Evolutionary conservation across 2,329 filamentous ascomycete species (phyloP).

Genomic region (Fusarium annulatum): DNA sequence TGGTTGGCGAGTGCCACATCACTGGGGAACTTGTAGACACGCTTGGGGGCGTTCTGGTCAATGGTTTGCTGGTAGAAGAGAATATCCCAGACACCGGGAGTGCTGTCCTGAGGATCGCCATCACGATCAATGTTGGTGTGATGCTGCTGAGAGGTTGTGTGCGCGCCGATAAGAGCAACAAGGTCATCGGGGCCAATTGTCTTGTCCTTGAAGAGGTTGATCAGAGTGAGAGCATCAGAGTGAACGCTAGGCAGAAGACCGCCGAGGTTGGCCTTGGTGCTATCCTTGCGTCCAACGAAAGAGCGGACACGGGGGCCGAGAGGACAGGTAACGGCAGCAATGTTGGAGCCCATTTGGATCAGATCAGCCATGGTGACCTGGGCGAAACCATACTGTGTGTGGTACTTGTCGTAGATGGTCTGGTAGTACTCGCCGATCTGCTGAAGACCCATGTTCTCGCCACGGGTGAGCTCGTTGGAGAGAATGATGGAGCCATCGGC

Average conservation of each 20-base stretch:
- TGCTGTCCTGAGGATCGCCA: slow-evolving; percentile 62
- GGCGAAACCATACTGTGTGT: slow-evolving; percentile 45
- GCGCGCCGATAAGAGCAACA: slow-evolving; percentile 65
- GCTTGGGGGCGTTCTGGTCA: slow-evolving; percentile 44
- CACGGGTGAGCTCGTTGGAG: slow-evolving; percentile 50
- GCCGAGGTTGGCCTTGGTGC: slow-evolving; percentile 50
- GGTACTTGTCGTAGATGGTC: slow-evolving; percentile 55
- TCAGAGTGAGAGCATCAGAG: slow-evolving; percentile 59
- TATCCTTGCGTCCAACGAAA: slow-evolving; percentile 63
- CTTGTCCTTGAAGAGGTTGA: slow-evolving; percentile 63
- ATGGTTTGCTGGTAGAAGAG: slow-evolving; percentile 60
- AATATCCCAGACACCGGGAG: slow-evolving; percentile 64
- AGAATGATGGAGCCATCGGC: slow-evolving; percentile 60
- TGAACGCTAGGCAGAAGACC: slow-evolving; percentile 57
- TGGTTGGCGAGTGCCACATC: slow-evolving; percentile 55
- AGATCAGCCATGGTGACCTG: slow-evolving; percentile 65
- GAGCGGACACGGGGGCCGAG: slow-evolving; percentile 60
- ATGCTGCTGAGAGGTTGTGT: slow-evolving; percentile 62
- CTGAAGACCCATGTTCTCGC: slow-evolving; percentile 61
- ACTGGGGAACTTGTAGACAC: slow-evolving; percentile 56
- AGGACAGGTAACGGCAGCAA: slow-evolving; percentile 61
- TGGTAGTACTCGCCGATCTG: slow-evolving; percentile 55
- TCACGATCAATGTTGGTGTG: slow-evolving; percentile 54
- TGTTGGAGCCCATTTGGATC: slow-evolving; percentile 62
- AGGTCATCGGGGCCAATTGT: slow-evolving; percentile 63